Conservation (phyloP, 2,329 filamentous ascomycete genomes). For the Hansfordia pulvinata region DNA sequence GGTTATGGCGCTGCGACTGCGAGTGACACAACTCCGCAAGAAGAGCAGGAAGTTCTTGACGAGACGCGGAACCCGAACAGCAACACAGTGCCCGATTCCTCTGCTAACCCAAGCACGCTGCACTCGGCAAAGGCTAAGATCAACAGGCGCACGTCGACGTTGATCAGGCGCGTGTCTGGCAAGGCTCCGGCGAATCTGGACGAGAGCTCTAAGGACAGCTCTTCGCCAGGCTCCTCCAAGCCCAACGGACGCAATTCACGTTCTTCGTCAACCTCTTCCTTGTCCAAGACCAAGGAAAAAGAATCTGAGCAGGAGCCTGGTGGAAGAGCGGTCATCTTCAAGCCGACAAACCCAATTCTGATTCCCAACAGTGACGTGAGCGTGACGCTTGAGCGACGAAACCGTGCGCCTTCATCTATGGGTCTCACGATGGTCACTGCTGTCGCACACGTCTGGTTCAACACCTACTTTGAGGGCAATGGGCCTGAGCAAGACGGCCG, state of each 20-base stretch:
- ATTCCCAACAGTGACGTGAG: slow-evolving; percentile 78
- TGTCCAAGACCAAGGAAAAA: slow-evolving; percentile 5
- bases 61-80: slow-evolving; percentile 14
- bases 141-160: slow-evolving; percentile 14
- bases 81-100: slow-evolving; percentile 2
- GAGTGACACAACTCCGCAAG: no score
- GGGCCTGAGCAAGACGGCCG: slow-evolving; percentile 55
- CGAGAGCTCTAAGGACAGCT: slow-evolving; percentile 1
- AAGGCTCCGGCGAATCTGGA: slow-evolving; percentile 1
- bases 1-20: slow-evolving; percentile 18
- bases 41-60: slow-evolving; percentile 21
- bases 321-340: slow-evolving; percentile 66
- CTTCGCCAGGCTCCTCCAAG: slow-evolving; percentile 1
- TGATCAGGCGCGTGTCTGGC: slow-evolving; percentile 13
- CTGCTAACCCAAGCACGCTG: slow-evolving; percentile 5
- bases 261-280: slow-evolving; percentile 6
- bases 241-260: no score
- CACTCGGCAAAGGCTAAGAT: slow-evolving; percentile 4
- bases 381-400: slow-evolving; percentile 77
- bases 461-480: slow-evolving; percentile 78
- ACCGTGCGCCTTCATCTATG: slow-evolving; percentile 62
- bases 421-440: slow-evolving; percentile 84
- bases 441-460: slow-evolving; percentile 95
- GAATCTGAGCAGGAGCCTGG: slow-evolving; percentile 35
- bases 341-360: slow-evolving; percentile 52